Percentiles rank a stretch among this genome's conserved stretches.
Conservation (phyloP, 345 rosid species). For the Punica granatum region DNA sequence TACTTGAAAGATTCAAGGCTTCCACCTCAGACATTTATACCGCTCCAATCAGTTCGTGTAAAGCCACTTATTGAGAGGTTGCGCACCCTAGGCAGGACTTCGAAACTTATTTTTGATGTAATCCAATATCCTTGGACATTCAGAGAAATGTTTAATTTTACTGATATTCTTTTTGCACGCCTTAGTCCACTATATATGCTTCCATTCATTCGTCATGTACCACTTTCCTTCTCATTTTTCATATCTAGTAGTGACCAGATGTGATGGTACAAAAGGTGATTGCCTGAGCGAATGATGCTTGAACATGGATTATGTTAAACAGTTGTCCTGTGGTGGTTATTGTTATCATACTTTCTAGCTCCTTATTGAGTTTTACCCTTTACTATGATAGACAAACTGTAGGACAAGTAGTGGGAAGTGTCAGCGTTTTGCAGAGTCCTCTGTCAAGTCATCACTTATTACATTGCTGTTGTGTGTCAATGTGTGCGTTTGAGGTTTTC, state of each 20-base stretch:
- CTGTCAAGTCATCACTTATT: not conserved
- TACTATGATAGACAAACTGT: no score
- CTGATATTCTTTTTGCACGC: not conserved
- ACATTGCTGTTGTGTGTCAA: not conserved
- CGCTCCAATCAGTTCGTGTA: slow-evolving; percentile 89
- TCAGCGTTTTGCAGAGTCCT: not conserved
- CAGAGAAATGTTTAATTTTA: not conserved
- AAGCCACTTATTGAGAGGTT: slow-evolving; percentile 79
- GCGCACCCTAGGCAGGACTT: slow-evolving; percentile 76
- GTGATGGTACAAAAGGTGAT: not conserved
- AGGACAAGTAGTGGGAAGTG: not conserved
- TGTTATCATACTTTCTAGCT: no score
- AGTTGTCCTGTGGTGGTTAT: no score
- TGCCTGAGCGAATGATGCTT: no score
- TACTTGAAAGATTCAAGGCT: slow-evolving; percentile 96
- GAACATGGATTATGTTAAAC: no score
- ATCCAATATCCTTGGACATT: slow-evolving; percentile 83
- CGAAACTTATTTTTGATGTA: slow-evolving; percentile 78
- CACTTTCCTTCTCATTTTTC: no score
- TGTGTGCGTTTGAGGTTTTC: not conserved
- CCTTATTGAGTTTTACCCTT: no score
- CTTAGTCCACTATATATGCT: no score
- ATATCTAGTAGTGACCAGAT: no score
- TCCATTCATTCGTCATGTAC: no score
- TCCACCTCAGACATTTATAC: slow-evolving; percentile 98